Base-by-base conservation (phyloP, 2,329 filamentous ascomycete genomes). In the Scleromitrula shiraiana region DNA sequence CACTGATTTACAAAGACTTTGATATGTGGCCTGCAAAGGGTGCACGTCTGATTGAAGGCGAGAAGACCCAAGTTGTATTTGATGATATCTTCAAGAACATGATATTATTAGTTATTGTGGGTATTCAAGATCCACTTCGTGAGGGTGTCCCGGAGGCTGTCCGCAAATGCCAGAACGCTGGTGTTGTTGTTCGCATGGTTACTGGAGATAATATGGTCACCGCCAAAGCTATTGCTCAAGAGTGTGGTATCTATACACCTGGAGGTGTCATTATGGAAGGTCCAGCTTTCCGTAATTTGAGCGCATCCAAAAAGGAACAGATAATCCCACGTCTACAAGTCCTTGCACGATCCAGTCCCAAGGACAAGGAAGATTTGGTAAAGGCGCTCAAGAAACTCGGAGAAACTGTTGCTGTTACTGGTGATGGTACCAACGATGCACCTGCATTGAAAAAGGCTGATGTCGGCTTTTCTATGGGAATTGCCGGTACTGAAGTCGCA, bases 121-220 rank as follows among this genome's bases (percentile, higher is more conserved):
- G 83, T 56, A 88, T 88, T 59, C 82, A 87, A 61, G 84, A 88
- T 63, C 84, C 84, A 27, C 76, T 88, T 15, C 73, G 84, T 48
- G 73, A 76, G 5, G 82, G 82, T 55, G 84, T 88, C 19, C 72
- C 78, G 12, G 74, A 78, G 40, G 83, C 84, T 37, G 84, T 88
- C 46, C 69, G 71, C 50, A 77, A 78, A 59, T 86, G 83, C 53
- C 76, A 82, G 55, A 72, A 72, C 22, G 84, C 84, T 15, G 83
- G 83, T 46, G 83, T 88, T 14, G 72, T 78, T 47, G 82, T 86
- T 40, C 82, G 83, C 57, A 85, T 86, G 82, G 82, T 86, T 41
- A 86, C 82, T 20, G 82, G 80, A 56, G 82, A 87, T 64, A 87
- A 87, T 59, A 69, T 86, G 53, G 71, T 80, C 17, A 89, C 85